Conservation (phyloP, 2,329 filamentous ascomycete species). For the Tolypocladium inflatum region DNA sequence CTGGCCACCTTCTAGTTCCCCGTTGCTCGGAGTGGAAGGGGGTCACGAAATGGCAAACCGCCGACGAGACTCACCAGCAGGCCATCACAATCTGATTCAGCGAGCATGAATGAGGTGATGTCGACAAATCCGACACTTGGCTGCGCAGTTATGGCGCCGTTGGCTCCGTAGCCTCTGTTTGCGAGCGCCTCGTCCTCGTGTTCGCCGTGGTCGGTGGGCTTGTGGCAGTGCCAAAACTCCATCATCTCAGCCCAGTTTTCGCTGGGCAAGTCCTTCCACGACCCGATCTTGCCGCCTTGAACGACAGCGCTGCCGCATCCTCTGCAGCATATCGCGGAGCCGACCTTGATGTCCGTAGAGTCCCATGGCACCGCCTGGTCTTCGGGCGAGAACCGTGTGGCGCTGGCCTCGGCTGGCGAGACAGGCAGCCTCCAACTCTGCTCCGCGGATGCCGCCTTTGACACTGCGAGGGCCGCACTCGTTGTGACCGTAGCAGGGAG, state of each 20-base stretch:
- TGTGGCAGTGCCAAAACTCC: slow-evolving; percentile 99
- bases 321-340: slow-evolving; percentile 33
- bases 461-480: slow-evolving; percentile 26
- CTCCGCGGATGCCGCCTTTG: slow-evolving; percentile 18
- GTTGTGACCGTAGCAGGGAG: slow-evolving; percentile 33
- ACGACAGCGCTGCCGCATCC: slow-evolving; percentile 29
- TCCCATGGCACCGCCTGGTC: slow-evolving; percentile 44
- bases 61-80: slow-evolving; percentile 23
- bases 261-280: slow-evolving; percentile 90
- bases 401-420: slow-evolving; percentile 12
- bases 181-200: slow-evolving; percentile 39
- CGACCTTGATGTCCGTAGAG: slow-evolving; percentile 34
- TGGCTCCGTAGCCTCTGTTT: slow-evolving; percentile 74
- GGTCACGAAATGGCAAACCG: slow-evolving; percentile 3
- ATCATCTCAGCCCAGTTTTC: slow-evolving; percentile 99
- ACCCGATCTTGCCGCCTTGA: slow-evolving; percentile 25
- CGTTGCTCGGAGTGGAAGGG: slow-evolving; percentile 6
- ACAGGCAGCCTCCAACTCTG: slow-evolving; percentile 48
- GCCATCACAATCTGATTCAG: slow-evolving; percentile 52
- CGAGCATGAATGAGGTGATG: slow-evolving; percentile 64
- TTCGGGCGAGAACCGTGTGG: slow-evolving; percentile 19
- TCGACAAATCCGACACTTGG: slow-evolving; percentile 69
- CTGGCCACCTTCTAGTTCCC: slow-evolving; percentile 55
- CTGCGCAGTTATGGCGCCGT: slow-evolving; percentile 59
- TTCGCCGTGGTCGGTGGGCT: slow-evolving; percentile 55